Evolutionary conservation across 2,329 filamentous ascomycete genomes (phyloP), one percentile per base, ranked within the genome.

Genomic region (Trichoderma aggressivum): DNA sequence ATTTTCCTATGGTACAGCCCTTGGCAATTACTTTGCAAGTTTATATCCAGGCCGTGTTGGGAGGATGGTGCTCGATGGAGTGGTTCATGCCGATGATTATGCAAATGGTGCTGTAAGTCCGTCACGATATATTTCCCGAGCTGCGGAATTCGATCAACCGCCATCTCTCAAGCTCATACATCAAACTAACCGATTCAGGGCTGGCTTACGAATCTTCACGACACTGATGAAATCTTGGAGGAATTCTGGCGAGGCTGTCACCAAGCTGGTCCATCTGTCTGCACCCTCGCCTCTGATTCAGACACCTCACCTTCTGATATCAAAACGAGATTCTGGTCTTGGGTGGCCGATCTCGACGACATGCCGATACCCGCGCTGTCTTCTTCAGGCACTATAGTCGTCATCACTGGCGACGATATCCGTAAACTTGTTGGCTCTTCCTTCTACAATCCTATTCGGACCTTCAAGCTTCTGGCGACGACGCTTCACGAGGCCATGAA

Each of bases 1-100:
- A 0, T 80, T 82, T 71, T 82, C 80, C 18, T 84, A 84, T 69
- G 82, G 82, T 24, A 81, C 79, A 5, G 66, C 81, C 12, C 74
- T 84, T 11, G 82, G 82, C 3, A 77, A 77, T 7, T 82, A 80
- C 3, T 82, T 82, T 64, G 81, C 82, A 7, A 78, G 80, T 18
- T 82, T 84, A 79, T 83, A 81, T 66, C 82, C 82, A 11, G 80
- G 83, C 64, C 82, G 78, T 47, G 78, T 85, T 73, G 76, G 82
- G 73, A 78, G 82, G 72, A 73, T 86, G 65, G 80, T 88, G 26
- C 70, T 81, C 2, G 79, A 81, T 47, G 79, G 77, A 74, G 81
- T 76, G 7, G 76, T 81, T 10, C 76, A 80, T 61, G 56, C 66
- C 11, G 24, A 28, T 21, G 66, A 69, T 34, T 69, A 61, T n/a